Base-by-base conservation (phyloP, 192 early-diverging fungal genomes). In the Gryganskiella cystojenkinii region DNA sequence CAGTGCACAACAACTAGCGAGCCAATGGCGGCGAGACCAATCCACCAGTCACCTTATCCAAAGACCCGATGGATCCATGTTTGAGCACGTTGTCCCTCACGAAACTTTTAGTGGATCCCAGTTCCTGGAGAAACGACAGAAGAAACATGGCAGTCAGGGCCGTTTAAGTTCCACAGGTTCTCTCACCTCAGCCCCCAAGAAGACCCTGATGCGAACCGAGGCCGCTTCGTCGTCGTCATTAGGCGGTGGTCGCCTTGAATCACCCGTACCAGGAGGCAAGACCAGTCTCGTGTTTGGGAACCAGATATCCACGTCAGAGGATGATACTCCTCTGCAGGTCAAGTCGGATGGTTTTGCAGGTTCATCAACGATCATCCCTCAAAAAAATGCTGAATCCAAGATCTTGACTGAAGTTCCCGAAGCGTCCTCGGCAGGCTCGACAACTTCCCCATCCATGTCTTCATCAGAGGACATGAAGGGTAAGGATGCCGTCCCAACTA, bases 301-400 rank as follows among this genome's bases (percentile, higher is more conserved):
- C 6, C 53, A 46, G 7, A 45, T 43, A 20, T n/a, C 49, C 28
- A 64, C 52, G 61, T 72, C 70, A 11, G 46, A 72, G 34, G 61
- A 64, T 27, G 70, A 72, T n/a, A 5, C 34, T 13, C 49, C 56
- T 2, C 35, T 63, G 4, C 61, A 20, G 3, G 24, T 55, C 11
- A n/a, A 31, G 2, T 37, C 61, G 25, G 61, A 2, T 40, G 30
- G 17, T 10, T 46, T 40, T 6, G 30, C 14, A 30, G 46, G 17
- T 40, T 49, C 49, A 33, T 37, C 33, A 7, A 17, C n/a, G 35
- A 1, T 20, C 31, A 10, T 35, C 35, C 7, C 31, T 11, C 33
- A 54, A 19, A 31, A 25, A 4, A 27, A 14, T 17, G 15, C 30
- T 3, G 35, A 22, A 6, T 20, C 61, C 17, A 35, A 33, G 11